Base-by-base conservation (phyloP, 208 protist species). In the Leishmania arabica region DNA sequence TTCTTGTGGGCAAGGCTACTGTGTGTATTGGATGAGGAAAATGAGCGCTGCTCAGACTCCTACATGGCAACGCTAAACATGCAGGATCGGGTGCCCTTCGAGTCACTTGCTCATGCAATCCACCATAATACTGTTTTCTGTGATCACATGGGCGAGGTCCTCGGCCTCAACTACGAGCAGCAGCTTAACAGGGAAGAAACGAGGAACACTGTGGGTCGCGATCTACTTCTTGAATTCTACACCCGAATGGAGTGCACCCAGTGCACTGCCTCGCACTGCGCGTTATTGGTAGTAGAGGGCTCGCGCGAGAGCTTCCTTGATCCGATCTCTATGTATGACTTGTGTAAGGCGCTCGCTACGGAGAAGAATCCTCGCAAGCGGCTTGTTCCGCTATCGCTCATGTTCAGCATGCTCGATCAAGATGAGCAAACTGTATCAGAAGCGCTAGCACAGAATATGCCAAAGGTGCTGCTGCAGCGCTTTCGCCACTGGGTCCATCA, bases 371-470 rank as follows among this genome's bases (percentile, higher is more conserved):
- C 91, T 24, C 77, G 88, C 76, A 95, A 95, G 72, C 86, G 94
- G 8, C 84, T 97, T 53, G 83, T 96, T 7, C 87, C 91, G 21
- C 85, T 97, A 27, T 95, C 91, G 21, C 82, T 97, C 11, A 92
- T 92, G 85, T 96, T 95, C 85, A 93, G 91, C 68, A 89, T 91
- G 88, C 89, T 97, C 51, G 91, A 94, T 66, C 92, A 96, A 83
- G 91, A 96, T 68, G 94, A 96, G 34, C 91, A 93, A 66, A 89
- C 94, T 4, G 77, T 93, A 11, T 83, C 78, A 6, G 92, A 97
- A 51, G 92, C 90, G 8, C 51, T 96, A 64, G 86, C 78, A 69
- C 89, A 94, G 24, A 77, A 85, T 40, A 77, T 94, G 34, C 91
- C 89, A 9, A 85, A 86, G n/a, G 42, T 92, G 24, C 82, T 97